A percentile compares a stretch with the other conserved stretches of the same genome.
Evolutionary conservation across 768 basidiomycete species (phyloP).

Genomic region (Kwoniella botswanensis): DNA sequence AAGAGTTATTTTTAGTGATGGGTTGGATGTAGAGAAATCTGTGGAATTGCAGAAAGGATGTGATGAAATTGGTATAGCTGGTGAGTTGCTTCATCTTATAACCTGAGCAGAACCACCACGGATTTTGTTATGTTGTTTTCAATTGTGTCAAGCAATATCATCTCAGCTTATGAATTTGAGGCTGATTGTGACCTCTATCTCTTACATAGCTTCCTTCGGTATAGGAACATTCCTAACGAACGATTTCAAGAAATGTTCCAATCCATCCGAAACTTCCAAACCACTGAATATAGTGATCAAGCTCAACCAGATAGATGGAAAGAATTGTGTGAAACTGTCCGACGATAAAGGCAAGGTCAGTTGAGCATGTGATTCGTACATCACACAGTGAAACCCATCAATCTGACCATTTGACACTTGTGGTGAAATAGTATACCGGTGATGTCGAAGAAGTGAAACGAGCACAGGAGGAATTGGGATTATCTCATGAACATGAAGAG

Average conservation of each 20-base stretch:
- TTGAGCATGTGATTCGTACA: not conserved
- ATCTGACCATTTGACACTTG: constrained; percentile 61
- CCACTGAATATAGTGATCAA: constrained; percentile 93
- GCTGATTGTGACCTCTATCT: not conserved
- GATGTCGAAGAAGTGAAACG: constrained; percentile 65
- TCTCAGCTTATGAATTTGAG: too few species aligned
- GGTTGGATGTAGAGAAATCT: constrained; percentile 73
- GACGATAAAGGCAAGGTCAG: constrained; percentile 84
- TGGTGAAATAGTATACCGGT: constrained; percentile 71
- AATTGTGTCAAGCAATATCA: too few species aligned
- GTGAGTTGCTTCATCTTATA: constrained; percentile 35
- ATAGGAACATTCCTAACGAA: constrained; percentile 93
- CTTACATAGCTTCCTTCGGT: constrained; percentile 75
- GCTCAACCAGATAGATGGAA: constrained; percentile 72
- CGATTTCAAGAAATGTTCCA: constrained; percentile 67
- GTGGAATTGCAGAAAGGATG: constrained; percentile 73
- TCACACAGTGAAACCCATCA: too few species aligned
- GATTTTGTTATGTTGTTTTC: too few species aligned
- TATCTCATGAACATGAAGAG: constrained; percentile 35
- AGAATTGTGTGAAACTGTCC: constrained; percentile 87
- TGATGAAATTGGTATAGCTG: constrained; percentile 71
- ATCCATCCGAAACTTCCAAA: constrained; percentile 49
- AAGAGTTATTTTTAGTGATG: constrained; percentile 82
- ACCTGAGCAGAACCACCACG: constrained; percentile 37
- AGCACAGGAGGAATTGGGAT: constrained; percentile 63